Conservation (phyloP, 306 rosid genomes). For the Sechiopsis laciniata region DNA sequence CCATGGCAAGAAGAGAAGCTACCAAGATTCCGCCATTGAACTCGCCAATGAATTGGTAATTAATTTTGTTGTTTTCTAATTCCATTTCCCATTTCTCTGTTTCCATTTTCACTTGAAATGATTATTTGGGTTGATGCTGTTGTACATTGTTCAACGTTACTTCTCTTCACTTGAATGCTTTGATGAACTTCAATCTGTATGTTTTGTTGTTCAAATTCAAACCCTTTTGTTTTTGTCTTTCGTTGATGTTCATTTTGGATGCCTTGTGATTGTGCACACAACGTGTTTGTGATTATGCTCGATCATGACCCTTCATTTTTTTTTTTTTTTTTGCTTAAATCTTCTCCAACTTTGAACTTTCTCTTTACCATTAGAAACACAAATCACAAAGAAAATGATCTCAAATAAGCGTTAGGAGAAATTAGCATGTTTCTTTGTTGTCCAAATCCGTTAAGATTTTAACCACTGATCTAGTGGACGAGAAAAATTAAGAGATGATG, state of each 20-base stretch:
- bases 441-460: too few species aligned
- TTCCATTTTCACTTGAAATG: neutral
- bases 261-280: neutral
- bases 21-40: conserved; percentile 89
- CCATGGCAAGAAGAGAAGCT: conserved; percentile 86
- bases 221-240: neutral
- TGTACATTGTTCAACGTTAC: neutral
- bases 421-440: too few species aligned
- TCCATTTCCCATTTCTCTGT: neutral
- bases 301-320: neutral
- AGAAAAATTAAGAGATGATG: too few species aligned
- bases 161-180: neutral
- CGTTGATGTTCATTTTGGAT: neutral
- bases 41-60: conserved; percentile 96
- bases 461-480: too few species aligned
- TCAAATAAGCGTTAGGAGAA: too few species aligned
- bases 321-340: neutral
- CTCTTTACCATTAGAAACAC: neutral
- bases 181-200: too few species aligned
- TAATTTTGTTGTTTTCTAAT: neutral
- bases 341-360: neutral
- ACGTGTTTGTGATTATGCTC: conserved; percentile 14
- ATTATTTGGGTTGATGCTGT: neutral
- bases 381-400: conserved; percentile 4
- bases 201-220: neutral